Evolutionary conservation across 768 basidiomycete species (phyloP).

Genomic region (Cyclocybe aegerita): DNA sequence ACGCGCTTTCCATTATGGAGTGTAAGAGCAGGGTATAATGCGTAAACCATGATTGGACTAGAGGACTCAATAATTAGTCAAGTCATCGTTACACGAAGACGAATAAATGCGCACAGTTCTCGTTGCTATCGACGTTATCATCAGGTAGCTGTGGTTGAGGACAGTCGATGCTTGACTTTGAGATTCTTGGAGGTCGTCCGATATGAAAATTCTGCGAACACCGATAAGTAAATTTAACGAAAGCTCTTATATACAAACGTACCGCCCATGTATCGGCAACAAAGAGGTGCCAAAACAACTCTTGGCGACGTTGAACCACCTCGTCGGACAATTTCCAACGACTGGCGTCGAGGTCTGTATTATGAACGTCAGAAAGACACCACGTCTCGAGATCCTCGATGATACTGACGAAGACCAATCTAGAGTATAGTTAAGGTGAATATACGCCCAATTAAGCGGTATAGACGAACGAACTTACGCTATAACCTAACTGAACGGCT

Average conservation of each 20-base stretch:
- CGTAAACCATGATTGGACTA: conserved; percentile 58
- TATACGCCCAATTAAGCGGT: neutral
- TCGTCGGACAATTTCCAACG: conserved; percentile 57
- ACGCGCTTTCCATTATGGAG: conserved; percentile 45
- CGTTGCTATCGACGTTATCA: conserved; percentile 1
- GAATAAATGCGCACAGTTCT: conserved; percentile 6
- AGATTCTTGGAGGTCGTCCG: conserved; percentile 60
- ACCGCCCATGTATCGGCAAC: conserved; percentile 63
- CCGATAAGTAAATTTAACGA: neutral
- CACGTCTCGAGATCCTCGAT: neutral
- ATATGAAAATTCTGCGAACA: conserved; percentile 53
- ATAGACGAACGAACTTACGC: conserved; percentile 40
- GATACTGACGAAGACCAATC: conserved; percentile 53
- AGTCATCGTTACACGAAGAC: neutral
- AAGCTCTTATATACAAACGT: too few relatives aligned
- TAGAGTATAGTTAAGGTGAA: conserved; percentile 12
- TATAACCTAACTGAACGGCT: conserved; percentile 56
- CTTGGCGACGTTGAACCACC: conserved; percentile 45
- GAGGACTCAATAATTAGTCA: neutral
- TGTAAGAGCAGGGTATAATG: conserved; percentile 55
- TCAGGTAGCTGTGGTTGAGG: conserved; percentile 41
- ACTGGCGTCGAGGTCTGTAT: conserved; percentile 55
- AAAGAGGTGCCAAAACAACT: conserved; percentile 72
- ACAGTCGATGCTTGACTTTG: conserved; percentile 52
- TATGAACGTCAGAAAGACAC: neutral